Evolutionary conservation across 106 monocot genomes (phyloP), one percentile per base, ranked within the genome.

Genomic region (Vanilla planifolia): DNA sequence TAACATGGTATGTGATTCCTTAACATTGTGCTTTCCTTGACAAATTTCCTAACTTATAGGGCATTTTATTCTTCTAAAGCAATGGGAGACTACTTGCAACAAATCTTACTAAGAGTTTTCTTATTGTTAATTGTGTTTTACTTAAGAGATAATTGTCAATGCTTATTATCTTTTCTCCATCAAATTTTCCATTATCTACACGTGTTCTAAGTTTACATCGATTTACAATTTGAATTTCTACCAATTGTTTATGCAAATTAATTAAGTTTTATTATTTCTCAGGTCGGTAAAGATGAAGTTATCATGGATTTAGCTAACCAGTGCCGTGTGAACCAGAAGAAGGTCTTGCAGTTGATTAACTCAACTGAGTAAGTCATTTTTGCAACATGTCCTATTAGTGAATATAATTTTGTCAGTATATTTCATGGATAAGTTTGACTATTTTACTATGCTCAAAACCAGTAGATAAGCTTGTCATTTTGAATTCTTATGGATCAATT

Each of bases 251-350:
- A 15, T n/a, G n/a, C n/a, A n/a, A n/a, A n/a, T n/a, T n/a, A n/a
- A n/a, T n/a, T n/a, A n/a, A n/a, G n/a, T 36, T 24, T 11, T 37
- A 22, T 36, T 52, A 28, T 8, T 42, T 68, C 28, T 25, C 43
- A 89, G 89, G 75, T 71, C 56, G 70, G 78, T 23, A 85, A 76
- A 57, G 89, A 85, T 76, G 89, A 85, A 61, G 58, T 85, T 48
- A 76, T 85, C 33, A 55, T 68, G n/a, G 85, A 85, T 26, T 78
- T 89, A 50, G 85, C 79, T 15, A 66, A 26, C 25, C 89, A 89
- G 30, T 89, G 81, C n/a, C 75, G 67, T n/a, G 42, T 77, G 44
- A 81, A 76, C 71, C 80, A 82, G 35, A 81, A 79, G 43, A 81
- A 68, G 73, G 55, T 89, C 33, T 68, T 89, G 72, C 67, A 79